Percentiles rank a stretch among this genome's conserved stretches.
phyloP scores from a whole-genome alignment of 495 filamentous ascomycete species.

The Neurospora sp. region DNA sequence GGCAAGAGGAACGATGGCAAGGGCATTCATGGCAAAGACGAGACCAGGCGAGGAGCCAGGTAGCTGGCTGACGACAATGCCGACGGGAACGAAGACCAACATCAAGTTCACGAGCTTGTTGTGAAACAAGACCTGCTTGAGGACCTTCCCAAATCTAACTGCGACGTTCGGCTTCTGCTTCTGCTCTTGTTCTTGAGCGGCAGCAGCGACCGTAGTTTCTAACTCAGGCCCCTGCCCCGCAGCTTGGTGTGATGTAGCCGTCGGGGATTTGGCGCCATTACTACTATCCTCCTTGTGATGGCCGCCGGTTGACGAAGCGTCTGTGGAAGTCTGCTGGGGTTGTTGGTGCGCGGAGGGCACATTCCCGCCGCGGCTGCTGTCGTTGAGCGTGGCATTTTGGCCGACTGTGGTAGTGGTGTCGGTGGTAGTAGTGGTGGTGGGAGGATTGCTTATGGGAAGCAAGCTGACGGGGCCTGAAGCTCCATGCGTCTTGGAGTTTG shows the following conservation, averaged over 20 bases:
- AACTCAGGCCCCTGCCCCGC: slow-evolving; percentile 49
- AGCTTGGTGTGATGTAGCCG: slow-evolving; percentile 43
- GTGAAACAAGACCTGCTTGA: slow-evolving; percentile 46
- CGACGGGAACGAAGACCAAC: slow-evolving; percentile 70
- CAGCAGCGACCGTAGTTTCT: slow-evolving; percentile 11
- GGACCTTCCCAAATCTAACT: slow-evolving; percentile 38
- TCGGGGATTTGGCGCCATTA: slow-evolving; percentile 19
- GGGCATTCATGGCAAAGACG: slow-evolving; percentile 72
- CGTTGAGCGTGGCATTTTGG: slow-evolving; percentile 17
- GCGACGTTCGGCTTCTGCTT: slow-evolving; percentile 35
- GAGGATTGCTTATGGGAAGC: slow-evolving; percentile 25
- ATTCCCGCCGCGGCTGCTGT: slow-evolving; percentile 6
- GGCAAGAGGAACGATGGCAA: slow-evolving; percentile 78
- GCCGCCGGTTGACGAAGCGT: background rate
- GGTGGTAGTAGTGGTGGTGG: background rate
- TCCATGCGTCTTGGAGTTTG: slow-evolving; percentile 46
- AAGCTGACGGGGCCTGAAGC: slow-evolving; percentile 29
- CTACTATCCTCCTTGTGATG: slow-evolving; percentile 11
- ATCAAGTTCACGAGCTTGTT: slow-evolving; percentile 68
- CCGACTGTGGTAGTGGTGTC: slow-evolving; percentile 3
- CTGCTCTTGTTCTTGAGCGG: slow-evolving; percentile 5
- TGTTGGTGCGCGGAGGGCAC: background rate
- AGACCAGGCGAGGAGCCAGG: slow-evolving; percentile 20
- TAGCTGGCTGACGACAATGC: slow-evolving; percentile 54
- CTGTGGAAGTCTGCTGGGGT: background rate